Conservation (phyloP, 2,329 filamentous ascomycete species). For the Venturiaceae sp. region DNA sequence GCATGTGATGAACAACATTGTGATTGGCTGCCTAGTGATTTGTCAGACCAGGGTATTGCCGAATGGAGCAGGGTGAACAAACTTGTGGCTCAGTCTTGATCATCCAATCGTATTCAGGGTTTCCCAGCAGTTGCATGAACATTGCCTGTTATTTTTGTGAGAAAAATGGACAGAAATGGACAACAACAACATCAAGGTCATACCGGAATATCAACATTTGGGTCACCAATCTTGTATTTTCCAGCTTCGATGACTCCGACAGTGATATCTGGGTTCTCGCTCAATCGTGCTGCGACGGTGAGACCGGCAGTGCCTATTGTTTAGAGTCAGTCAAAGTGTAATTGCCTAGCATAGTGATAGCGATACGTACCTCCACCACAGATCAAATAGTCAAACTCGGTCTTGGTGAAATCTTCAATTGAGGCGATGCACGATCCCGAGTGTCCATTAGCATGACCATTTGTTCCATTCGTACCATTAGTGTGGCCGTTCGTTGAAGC, state of each 20-base stretch:
- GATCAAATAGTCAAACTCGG: slow-evolving; percentile 2
- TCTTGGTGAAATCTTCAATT: slow-evolving; percentile 1
- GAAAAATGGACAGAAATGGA: too few species aligned
- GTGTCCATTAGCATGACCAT: background rate
- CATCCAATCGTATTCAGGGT: slow-evolving; percentile 4
- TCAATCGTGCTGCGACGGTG: slow-evolving; percentile 41
- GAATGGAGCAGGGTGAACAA: background rate
- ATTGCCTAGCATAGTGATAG: background rate
- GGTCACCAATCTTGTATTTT: slow-evolving; percentile 11
- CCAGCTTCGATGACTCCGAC: slow-evolving; percentile 6
- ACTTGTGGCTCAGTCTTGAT: background rate
- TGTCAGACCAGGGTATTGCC: background rate
- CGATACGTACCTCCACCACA: slow-evolving; percentile 1
- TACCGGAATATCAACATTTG: slow-evolving; percentile 7
- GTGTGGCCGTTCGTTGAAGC: background rate
- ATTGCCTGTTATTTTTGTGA: background rate
- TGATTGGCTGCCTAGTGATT: too few species aligned
- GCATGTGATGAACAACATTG: background rate
- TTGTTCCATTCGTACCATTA: background rate
- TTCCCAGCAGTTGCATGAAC: background rate
- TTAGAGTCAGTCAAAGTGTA: background rate
- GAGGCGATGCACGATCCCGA: background rate
- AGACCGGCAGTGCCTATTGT: slow-evolving; percentile 38
- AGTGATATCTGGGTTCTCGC: slow-evolving; percentile 21
- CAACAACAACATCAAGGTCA: too few species aligned